Conservation (phyloP, 1,284 basidiomycete genomes). For the Anthracocystis setariae region DNA sequence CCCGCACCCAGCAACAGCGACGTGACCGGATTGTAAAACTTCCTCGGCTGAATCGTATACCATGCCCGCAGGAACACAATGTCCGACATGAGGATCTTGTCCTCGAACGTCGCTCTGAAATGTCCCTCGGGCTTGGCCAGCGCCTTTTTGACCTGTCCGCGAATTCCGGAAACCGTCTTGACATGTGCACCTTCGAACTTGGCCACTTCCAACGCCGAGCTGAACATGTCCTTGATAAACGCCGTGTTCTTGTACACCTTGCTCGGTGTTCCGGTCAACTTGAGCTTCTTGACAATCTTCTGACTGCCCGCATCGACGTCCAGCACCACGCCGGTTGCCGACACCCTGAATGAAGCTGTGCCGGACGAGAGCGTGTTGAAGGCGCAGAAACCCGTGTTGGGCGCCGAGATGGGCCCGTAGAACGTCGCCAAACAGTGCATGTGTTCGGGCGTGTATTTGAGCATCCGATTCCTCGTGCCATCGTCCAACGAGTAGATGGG, state of each 20-base stretch:
- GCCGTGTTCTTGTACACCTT: conserved; percentile 99
- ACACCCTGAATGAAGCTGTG: conserved; percentile 82
- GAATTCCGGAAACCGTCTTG: conserved; percentile 91
- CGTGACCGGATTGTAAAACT: conserved; percentile 96
- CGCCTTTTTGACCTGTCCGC: conserved; percentile 96
- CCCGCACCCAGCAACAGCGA: conserved; percentile 74
- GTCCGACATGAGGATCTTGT: conserved; percentile 96
- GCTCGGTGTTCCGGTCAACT: conserved; percentile 91
- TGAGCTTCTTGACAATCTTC: conserved; percentile 98
- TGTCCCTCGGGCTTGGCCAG: conserved; percentile 91
- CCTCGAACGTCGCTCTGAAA: conserved; percentile 96
- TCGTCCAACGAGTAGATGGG: conserved; percentile 97
- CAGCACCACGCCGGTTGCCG: conserved; percentile 92
- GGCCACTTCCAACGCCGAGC: conserved; percentile 87
- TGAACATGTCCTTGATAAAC: conserved; percentile 98
- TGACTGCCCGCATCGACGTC: conserved; percentile 79
- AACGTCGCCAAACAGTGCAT: conserved; percentile 99
- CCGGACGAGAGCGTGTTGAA: conserved; percentile 85
- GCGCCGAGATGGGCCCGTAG: conserved; percentile 63
- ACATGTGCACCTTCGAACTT: conserved; percentile 98
- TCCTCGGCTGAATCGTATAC: conserved; percentile 93
- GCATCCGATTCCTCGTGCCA: conserved; percentile 84
- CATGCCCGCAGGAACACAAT: conserved; percentile 95
- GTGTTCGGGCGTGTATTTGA: conserved; percentile 99
- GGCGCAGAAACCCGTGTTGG: conserved; percentile 91